Evolutionary conservation across 1,139 yeast genomes (phyloP).

Genomic region (Debaryomycetaceae sp.): DNA sequence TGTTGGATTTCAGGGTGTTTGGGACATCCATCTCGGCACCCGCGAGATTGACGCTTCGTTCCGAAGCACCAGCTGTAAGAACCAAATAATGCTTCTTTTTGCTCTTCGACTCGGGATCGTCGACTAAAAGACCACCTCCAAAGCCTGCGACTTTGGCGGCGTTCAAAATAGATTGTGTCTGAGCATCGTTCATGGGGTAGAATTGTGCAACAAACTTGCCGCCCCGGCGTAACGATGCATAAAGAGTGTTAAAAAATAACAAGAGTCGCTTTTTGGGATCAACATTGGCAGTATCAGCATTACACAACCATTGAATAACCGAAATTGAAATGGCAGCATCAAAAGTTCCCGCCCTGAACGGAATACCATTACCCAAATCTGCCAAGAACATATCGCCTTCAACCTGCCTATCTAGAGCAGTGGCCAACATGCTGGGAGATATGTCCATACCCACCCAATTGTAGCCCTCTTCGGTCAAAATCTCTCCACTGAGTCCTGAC

Average conservation of each 20-base stretch:
- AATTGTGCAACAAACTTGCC: constrained; percentile 97
- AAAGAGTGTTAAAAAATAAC: constrained; percentile 78
- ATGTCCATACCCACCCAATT: constrained; percentile 97
- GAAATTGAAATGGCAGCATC: constrained; percentile 95
- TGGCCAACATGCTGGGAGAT: constrained; percentile 90
- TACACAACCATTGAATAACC: constrained; percentile 96
- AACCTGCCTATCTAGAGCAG: constrained; percentile 82
- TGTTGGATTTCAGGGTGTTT: constrained; percentile 21
- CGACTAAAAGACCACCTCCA: constrained; percentile 90
- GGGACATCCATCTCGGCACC: constrained; percentile 74
- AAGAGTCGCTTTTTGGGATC: constrained; percentile 82
- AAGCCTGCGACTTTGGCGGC: constrained; percentile 95
- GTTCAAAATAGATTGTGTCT: constrained; percentile 61
- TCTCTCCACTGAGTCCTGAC: constrained; percentile 92
- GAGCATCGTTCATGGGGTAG: constrained; percentile 85
- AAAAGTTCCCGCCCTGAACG: constrained; percentile 91
- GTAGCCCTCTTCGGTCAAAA: constrained; percentile 86
- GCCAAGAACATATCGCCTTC: constrained; percentile 88
- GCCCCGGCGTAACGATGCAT: constrained; percentile 79
- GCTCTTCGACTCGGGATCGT: constrained; percentile 87
- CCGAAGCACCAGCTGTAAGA: constrained; percentile 75
- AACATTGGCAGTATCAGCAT: constrained; percentile 74
- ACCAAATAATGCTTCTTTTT: constrained; percentile 87
- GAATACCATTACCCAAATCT: constrained; percentile 91
- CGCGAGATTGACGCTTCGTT: constrained; percentile 55